Evolutionary conservation across 257 asterid species (phyloP).

Genomic region (Jaltomata sinuosa): DNA sequence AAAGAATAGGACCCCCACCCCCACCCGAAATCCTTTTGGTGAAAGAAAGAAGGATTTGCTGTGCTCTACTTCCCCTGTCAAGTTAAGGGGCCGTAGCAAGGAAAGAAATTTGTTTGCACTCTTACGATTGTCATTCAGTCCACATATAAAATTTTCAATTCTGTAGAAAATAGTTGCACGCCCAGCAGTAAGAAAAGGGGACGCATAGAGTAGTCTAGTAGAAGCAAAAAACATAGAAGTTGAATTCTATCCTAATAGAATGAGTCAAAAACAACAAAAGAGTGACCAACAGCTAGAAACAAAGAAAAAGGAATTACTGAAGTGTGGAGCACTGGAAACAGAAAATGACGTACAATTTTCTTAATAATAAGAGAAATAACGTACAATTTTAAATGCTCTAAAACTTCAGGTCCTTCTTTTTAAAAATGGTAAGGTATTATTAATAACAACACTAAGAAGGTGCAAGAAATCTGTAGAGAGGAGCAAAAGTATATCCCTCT

Average conservation of each 20-base stretch:
- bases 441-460: not conserved
- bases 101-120: not conserved
- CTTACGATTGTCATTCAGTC: not conserved
- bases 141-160: not conserved
- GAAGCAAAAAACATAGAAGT: not conserved
- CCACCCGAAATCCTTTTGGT: not conserved
- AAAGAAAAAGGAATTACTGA: not conserved
- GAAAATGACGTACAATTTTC: not conserved
- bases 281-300: not conserved
- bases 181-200: not conserved
- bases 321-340: not conserved
- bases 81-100: not conserved
- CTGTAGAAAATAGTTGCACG: not conserved
- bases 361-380: not conserved
- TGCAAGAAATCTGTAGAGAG: not conserved
- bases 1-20: not conserved
- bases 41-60: not conserved
- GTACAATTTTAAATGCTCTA: not conserved
- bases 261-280: not conserved
- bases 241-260: not conserved
- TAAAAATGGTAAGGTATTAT: not conserved
- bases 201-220: not conserved
- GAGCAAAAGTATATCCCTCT: not conserved
- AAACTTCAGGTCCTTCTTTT: not conserved
- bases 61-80: not conserved